These are phyloP conservation scores for Aspergillus costaricaensis DNA, from an alignment of 2,329 filamentous ascomycete genomes.

Conservation along the genomic window DNA sequence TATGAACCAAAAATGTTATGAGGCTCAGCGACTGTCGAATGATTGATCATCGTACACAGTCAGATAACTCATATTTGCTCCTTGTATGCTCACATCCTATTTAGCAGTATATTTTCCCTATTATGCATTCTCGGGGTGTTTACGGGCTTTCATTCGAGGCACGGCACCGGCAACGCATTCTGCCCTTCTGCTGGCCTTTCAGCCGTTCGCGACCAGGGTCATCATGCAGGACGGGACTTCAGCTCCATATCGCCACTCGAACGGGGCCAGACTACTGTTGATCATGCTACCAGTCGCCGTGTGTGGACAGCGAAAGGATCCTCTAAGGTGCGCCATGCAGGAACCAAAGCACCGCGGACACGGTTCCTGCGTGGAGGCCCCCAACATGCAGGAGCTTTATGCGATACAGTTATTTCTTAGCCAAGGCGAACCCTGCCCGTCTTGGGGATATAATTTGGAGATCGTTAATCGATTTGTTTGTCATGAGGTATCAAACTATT, in stretches of 20 bases:
- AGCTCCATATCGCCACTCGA: neutral
- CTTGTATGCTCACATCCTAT: too few relatives aligned
- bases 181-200: neutral
- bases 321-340: neutral
- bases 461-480: neutral
- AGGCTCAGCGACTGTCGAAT: too few relatives aligned
- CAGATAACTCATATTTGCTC: too few relatives aligned
- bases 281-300: neutral
- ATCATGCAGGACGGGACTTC: neutral
- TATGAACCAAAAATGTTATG: too few relatives aligned
- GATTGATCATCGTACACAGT: too few relatives aligned
- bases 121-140: too few relatives aligned
- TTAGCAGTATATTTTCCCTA: too few relatives aligned
- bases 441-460: too few relatives aligned
- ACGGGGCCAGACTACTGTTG: neutral
- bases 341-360: neutral
- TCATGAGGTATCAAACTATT: constrained; percentile 3
- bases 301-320: neutral
- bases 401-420: too few relatives aligned
- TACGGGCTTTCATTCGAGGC: neutral
- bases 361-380: neutral
- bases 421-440: neutral
- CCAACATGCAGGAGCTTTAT: neutral
- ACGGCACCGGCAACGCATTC: neutral
- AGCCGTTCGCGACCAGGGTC: neutral